Evolutionary conservation across 2,329 filamentous ascomycete species (phyloP), one percentile per base, ranked within the genome.

Genomic region (Diplodia sapinea): DNA sequence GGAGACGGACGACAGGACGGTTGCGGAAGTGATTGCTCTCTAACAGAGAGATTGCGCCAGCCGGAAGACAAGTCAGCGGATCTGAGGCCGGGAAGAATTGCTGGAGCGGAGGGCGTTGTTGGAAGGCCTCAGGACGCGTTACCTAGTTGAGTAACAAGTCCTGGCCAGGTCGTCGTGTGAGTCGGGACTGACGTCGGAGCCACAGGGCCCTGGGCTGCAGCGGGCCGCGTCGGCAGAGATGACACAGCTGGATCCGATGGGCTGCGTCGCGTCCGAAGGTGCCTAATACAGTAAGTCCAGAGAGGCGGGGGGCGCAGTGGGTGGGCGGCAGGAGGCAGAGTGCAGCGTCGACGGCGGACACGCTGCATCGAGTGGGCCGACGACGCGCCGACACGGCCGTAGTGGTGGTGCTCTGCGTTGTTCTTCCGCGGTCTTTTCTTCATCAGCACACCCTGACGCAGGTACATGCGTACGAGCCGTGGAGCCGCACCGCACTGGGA

Each of bases 351-450:
- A 26, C 56, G 38, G 38, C n/a, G 31, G n/a, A 15, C 8, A 12
- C 20, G 17, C 36, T 26, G 23, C 11, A 13, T 12, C 15, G 59
- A 23, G 43, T 38, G 7, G 31, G 26, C 59, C 59, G 59, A 51
- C 43, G 20, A 33, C 11, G 59, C 59, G 51, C 43, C 59, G 59
- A 63, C 59, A 63, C 59, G 59, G 59, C 59, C 59, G 59, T 63
- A 63, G 36, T 17, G 55, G 4, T 15, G 55, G 20, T 49, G 15
- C 49, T 49, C 56, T 47, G 38, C 38, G 57, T 23, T 50, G 26
- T 63, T 63, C 47, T 23, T 38, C 59, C 59, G 29, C 47, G 40
- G 11, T 33, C 56, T 61, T 59, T 59, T n/a, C 54, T 36, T 33
- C 15, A 47, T 47, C 43, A 47, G 43, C 43, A 47, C 43, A 47